Conservation (phyloP, 768 basidiomycete species). For the Galerina marginata region DNA sequence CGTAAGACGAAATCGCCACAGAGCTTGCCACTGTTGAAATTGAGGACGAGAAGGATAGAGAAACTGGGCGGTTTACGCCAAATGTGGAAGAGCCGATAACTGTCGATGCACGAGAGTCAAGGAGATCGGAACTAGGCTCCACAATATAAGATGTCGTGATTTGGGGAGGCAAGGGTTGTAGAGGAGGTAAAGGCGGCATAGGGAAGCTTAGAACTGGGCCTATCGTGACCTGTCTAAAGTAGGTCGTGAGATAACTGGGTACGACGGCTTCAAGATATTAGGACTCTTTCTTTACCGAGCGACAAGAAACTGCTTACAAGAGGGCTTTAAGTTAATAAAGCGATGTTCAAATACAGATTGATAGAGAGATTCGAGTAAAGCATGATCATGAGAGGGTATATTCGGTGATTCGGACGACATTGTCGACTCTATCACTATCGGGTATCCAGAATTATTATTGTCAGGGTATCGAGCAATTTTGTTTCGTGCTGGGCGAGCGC, state of each 20-base stretch:
- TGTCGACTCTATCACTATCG: constrained; percentile 31
- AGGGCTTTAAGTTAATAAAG: constrained; percentile 74
- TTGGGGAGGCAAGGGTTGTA: constrained; percentile 58
- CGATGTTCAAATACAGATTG: constrained; percentile 71
- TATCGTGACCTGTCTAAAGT: constrained; percentile 68
- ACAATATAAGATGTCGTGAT: constrained; percentile 43
- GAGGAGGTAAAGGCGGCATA: constrained; percentile 73
- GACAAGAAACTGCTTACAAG: constrained; percentile 47
- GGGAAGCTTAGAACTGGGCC: constrained; percentile 68
- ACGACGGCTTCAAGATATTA: constrained; percentile 53
- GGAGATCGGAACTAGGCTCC: constrained; percentile 39
- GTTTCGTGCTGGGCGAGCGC: constrained; percentile 52
- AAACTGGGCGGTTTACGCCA: constrained; percentile 42
- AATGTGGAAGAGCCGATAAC: constrained; percentile 40
- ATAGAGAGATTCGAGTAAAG: constrained; percentile 69
- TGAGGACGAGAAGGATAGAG: constrained; percentile 59
- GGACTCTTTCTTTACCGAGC: background rate
- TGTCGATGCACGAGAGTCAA: constrained; percentile 40
- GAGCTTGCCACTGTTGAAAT: constrained; percentile 46
- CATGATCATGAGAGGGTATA: constrained; percentile 64
- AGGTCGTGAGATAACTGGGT: constrained; percentile 72
- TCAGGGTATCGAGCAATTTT: constrained; percentile 59
- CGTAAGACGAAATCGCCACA: constrained; percentile 31
- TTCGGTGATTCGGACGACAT: constrained; percentile 23
- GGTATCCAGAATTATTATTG: constrained; percentile 39